phyloP scores from a whole-genome alignment of 2,329 filamentous ascomycete genomes.

The Clonostachys sp. region DNA sequence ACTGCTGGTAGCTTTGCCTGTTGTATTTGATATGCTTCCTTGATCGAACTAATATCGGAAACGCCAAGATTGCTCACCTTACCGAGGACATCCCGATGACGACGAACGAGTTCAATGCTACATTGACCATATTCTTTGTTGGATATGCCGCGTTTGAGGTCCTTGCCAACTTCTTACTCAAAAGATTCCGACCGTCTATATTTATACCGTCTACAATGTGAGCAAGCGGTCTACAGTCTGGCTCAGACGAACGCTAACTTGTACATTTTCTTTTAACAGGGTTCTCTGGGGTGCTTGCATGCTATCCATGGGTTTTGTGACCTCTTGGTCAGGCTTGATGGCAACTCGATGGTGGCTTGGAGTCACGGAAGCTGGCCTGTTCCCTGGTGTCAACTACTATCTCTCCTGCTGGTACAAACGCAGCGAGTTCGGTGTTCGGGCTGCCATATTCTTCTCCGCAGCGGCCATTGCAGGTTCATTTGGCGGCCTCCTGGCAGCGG shows the following conservation, averaged over 20 bases:
- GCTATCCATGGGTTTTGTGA: conserved; percentile 64
- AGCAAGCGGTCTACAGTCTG: conserved; percentile 16
- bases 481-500: conserved; percentile 68
- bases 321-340: conserved; percentile 60
- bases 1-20: conserved; percentile 51
- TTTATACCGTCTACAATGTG: conserved; percentile 83
- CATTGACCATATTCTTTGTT: conserved; percentile 13
- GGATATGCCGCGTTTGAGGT: conserved; percentile 75
- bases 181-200: conserved; percentile 67
- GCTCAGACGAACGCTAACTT: conserved; percentile 9
- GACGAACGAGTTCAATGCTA: conserved; percentile 53
- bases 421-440: conserved; percentile 73
- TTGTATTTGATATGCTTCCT: conserved; percentile 62
- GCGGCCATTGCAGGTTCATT: conserved; percentile 77
- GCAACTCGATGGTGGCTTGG: conserved; percentile 69
- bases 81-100: conserved; percentile 27
- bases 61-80: conserved; percentile 12
- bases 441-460: conserved; percentile 79
- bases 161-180: conserved; percentile 75
- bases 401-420: conserved; percentile 81
- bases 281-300: conserved; percentile 63
- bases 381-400: conserved; percentile 75
- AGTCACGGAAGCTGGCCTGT: conserved; percentile 69
- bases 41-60: conserved; percentile 13
- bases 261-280: conserved; percentile 21